Percentiles rank a stretch among this genome's conserved stretches.
These are phyloP conservation scores for Colletotrichum brevisporum DNA, from an alignment of 2,329 filamentous ascomycete species.

Conservation along the genomic window DNA sequence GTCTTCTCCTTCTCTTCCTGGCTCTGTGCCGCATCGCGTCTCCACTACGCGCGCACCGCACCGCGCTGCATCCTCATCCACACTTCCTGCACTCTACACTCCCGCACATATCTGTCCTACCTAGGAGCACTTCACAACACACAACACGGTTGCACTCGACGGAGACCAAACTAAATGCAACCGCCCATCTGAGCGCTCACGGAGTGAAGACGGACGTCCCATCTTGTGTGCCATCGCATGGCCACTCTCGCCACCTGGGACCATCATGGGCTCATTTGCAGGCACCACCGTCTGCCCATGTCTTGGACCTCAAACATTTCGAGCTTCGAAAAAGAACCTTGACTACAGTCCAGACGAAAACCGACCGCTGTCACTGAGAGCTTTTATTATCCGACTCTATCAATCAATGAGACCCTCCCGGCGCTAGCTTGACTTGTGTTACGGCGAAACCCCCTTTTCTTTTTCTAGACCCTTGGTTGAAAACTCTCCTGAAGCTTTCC, in stretches of 20 bases:
- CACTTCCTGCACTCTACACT: constrained; percentile 5
- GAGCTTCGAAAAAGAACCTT: constrained; percentile 34
- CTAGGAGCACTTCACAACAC: neutral
- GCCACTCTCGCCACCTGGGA: constrained; percentile 29
- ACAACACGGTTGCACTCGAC: constrained; percentile 18
- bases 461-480: neutral
- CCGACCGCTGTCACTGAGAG: constrained; percentile 21
- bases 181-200: constrained; percentile 17
- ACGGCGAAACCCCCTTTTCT: constrained; percentile 17
- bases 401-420: neutral
- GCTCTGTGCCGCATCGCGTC: constrained; percentile 6
- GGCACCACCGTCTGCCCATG: constrained; percentile 38
- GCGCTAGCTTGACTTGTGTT: neutral
- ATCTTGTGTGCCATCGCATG: constrained; percentile 36
- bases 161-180: constrained; percentile 26
- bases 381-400: neutral
- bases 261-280: constrained; percentile 32
- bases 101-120: constrained; percentile 10
- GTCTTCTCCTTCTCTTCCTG: neutral
- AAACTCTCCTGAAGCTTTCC: constrained; percentile 4
- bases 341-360: constrained; percentile 23
- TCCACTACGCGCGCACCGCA: constrained; percentile 3
- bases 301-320: constrained; percentile 34
- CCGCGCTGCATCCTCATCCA: constrained; percentile 18
- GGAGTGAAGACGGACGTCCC: constrained; percentile 28